Conservation (phyloP, 148 eudicot species). For the Mesembryanthemum crystallinum region DNA sequence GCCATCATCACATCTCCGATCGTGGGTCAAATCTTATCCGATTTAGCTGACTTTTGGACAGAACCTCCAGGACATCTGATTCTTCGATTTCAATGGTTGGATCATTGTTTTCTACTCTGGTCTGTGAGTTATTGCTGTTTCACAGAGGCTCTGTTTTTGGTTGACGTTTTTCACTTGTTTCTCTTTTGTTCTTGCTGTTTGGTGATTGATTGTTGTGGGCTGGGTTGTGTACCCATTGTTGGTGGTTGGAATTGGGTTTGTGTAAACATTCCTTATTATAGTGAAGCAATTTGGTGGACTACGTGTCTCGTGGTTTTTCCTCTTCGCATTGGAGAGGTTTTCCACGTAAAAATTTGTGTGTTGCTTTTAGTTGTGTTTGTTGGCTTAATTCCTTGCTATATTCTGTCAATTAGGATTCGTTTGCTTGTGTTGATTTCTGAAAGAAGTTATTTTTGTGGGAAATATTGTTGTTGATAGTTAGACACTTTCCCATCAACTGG, state of each 20-base stretch:
- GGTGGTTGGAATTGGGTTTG: background rate
- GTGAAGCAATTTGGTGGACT: background rate
- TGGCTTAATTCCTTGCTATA: background rate
- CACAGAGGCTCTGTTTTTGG: background rate
- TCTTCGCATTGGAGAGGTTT: background rate
- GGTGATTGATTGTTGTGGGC: background rate
- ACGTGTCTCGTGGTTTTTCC: background rate
- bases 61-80: no score
- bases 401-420: no score
- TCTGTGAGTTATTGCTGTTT: background rate
- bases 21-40: background rate
- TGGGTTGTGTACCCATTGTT: background rate
- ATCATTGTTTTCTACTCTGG: background rate
- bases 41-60: background rate
- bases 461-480: no score
- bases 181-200: background rate
- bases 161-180: background rate
- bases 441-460: no score
- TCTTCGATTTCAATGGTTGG: background rate
- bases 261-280: background rate
- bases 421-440: no score
- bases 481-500: background rate
- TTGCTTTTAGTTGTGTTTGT: no score
- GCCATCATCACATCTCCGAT: no score
- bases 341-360: constrained; percentile 4